Base-by-base conservation (phyloP, 805 yeast genomes). In the Cephaloascus fragrans region DNA sequence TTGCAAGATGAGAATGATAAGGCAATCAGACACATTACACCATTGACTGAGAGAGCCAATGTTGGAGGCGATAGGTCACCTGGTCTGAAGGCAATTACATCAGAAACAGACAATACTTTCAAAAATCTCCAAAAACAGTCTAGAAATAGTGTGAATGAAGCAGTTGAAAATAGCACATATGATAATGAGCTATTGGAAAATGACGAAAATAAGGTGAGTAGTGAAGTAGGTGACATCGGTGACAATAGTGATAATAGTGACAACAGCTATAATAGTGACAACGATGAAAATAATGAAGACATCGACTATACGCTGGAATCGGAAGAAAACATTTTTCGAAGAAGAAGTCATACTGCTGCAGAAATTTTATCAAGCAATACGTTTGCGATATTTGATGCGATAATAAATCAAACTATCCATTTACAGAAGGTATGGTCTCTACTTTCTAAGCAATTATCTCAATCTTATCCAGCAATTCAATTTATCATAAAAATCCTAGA, bases 401-500 rank as follows among this genome's bases (percentile, higher is more conserved):
- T 93, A 40, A 80, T 90, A 80, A 89, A 84, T 47, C 75, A 79
- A 43, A 65, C 74, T 3, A 71, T 67, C 17, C 67, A 85, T 31
- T 61, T 93, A 50, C 74, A 75, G 39, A 75, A 72, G 50, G 61
- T 93, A 36, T 93, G 98, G 98, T 60, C 76, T 17, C 67, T 89
- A 17, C 67, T 93, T 42, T 94, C 85, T 49, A 70, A 71, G 39
- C 72, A 73, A 2, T 64, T 81, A 41, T 77, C 89, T 26, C 82
- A 87, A 47, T 75, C 77, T 43, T 71, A 85, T 36, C 86, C 96
- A 18, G 82, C 95, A 2, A 12, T 23, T 23, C 6, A 6, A 8
- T 83, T 83, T 58, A 87, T 93, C 60, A 85, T 90, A 77, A 89
- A 86, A 58, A 84, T 89, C 45, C 85, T 84, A 45, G 97, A 90